Evolutionary conservation across 1,284 basidiomycete genomes (phyloP), one percentile per base, ranked within the genome.

Genomic region (Leccinum ponderosum): DNA sequence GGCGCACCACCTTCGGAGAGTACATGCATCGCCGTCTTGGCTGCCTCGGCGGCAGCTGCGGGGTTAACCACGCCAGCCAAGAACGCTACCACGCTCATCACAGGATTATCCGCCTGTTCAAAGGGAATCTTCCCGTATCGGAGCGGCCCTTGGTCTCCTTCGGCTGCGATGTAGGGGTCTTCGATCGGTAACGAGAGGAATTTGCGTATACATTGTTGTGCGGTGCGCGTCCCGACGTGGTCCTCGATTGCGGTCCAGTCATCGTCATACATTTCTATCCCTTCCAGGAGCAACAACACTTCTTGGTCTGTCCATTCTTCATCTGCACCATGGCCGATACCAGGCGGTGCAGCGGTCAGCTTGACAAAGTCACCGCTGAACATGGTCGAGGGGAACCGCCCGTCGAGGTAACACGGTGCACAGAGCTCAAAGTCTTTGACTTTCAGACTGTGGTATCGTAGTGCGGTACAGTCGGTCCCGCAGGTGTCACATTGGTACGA

Each of bases 11-110:
- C 67, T 29, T 76, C 76, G 59, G 88, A 90, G 53, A 97, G 79
- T 52, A 90, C 88, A 62, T 89, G 92, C 53, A 98, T 78, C 0
- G 95, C 95, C 6, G 90, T 90, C 75, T 96, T 96, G 8, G 97
- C 95, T 0, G 95, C 96, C 60, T 96, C 95, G 0, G 94, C 92
- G 1, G 96, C 97, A 4, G 98, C 91, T 1, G 91, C 90, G 0
- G 95, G 95, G 15, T 88, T 90, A 6, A 99, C 93, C 1, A 97
- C 94, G 15, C 91, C 91, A 14, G 97, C 95, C 53, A 99, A 81
- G 80, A 98, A 98, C 1, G 97, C 94, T 12, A 99, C 95, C 25
- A 99, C 96, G 75, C 93, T 95, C 95, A 99, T 95, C 35, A 99
- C 95, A 0, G 97, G 97, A 74, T 99, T 99, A 72, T 98, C 97